These are phyloP conservation scores for Penicillium capsulatum DNA, from an alignment of 2,329 filamentous ascomycete species.

Conservation along the genomic window DNA sequence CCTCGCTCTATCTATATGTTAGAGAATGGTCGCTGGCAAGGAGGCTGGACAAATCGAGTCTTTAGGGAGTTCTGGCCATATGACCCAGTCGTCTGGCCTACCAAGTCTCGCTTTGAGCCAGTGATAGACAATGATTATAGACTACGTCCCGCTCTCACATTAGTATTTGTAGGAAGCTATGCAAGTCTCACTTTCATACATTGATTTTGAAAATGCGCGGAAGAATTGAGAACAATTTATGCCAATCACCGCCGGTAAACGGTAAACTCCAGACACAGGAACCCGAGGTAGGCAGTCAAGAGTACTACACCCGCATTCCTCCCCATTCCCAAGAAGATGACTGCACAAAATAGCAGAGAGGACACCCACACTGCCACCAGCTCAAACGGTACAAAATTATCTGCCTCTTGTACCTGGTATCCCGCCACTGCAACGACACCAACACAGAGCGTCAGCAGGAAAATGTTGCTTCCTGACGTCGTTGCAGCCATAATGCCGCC, in stretches of 20 bases:
- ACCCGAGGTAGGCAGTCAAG: constrained; percentile 31
- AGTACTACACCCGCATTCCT: constrained; percentile 24
- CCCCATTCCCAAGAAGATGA: constrained; percentile 15
- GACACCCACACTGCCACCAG: constrained; percentile 22
- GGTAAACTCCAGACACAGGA: constrained; percentile 36
- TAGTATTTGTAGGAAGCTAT: no score
- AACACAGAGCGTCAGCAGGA: constrained; percentile 50
- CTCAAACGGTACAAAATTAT: constrained; percentile 24
- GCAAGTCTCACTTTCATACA: no score
- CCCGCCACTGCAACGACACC: constrained; percentile 28
- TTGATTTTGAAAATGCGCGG: no score
- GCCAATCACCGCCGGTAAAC: constrained; percentile 6
- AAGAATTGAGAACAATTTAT: no score
- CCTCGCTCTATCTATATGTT: no score
- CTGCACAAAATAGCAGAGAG: constrained; percentile 8
- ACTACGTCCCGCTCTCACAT: no score
- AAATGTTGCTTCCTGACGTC: constrained; percentile 54
- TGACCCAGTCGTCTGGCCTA: no score
- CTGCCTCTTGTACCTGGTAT: constrained; percentile 1
- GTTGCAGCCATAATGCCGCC: constrained; percentile 51
- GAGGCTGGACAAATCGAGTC: no score
- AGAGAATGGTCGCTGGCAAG: no score
- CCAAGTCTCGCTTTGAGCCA: no score
- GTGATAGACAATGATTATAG: no score
- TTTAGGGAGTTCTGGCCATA: no score